Evolutionary conservation across 306 rosid genomes (phyloP).

Genomic region (Pterocarpus santalinus): DNA sequence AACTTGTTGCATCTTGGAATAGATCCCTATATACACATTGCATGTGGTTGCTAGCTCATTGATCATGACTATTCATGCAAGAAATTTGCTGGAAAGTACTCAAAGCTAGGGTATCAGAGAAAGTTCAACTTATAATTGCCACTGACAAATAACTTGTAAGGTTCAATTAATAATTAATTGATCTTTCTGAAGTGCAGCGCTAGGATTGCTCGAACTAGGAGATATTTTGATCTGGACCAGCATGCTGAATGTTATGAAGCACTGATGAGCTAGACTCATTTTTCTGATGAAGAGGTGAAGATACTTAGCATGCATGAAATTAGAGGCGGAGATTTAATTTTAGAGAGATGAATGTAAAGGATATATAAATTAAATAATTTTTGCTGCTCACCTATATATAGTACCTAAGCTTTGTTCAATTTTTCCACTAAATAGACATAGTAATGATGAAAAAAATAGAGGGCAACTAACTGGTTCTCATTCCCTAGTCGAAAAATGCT

Average conservation of each 20-base stretch:
- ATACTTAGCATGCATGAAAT: neutral
- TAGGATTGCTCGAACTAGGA: neutral
- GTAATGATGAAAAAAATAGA: too few relatives aligned
- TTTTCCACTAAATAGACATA: too few relatives aligned
- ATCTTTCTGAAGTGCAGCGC: neutral
- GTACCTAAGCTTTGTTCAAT: too few relatives aligned
- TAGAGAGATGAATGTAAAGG: too few relatives aligned
- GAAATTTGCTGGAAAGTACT: neutral
- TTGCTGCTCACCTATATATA: too few relatives aligned
- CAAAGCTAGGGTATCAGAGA: neutral
- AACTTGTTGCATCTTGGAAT: neutral
- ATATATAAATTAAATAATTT: too few relatives aligned
- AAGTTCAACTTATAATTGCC: neutral
- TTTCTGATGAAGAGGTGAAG: neutral
- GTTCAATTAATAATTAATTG: neutral
- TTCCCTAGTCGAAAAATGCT: too few relatives aligned
- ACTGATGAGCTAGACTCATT: neutral
- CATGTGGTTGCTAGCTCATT: conserved; percentile 60
- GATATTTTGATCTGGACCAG: neutral
- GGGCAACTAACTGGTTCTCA: too few relatives aligned
- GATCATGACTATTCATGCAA: conserved; percentile 41
- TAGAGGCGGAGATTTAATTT: neutral
- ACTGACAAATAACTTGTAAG: neutral
- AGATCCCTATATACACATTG: conserved; percentile 40
- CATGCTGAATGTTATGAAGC: neutral